Base-by-base conservation (phyloP, 2,329 filamentous ascomycete genomes). In the Fusarium sp. region DNA sequence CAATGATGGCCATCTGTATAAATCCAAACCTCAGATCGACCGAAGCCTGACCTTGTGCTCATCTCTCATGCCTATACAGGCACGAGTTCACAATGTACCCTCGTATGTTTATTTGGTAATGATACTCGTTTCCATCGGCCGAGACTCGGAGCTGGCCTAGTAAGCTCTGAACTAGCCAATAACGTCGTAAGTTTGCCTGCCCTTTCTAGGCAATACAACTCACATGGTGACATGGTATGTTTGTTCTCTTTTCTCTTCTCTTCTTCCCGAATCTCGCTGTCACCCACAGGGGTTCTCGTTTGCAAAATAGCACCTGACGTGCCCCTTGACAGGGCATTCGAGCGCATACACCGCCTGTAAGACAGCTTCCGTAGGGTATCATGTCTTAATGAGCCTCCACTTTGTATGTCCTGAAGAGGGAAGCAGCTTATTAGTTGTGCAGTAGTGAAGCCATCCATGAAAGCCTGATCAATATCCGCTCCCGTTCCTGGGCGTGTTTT, bases 61-160 rank as follows among this genome's bases (percentile, higher is more conserved):
- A 36, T 43, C 22, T 51, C 20, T 17, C 20, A n/a, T 10, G 40
- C 38, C 28, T 24, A 50, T 22, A 28, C 40, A 50, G 42, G n/a
- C 13, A 48, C 14, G 10, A 34, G 38, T 22, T 34, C 22, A 24
- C 38, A 28, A 49, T 34, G 61, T 10, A 36, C 40, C 15, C 61
- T 69, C 66, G 66, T 67, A 69, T 38, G 66, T 69, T 67, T 42
- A 39, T 53, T 65, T 40, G 39, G 24, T 24, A 45, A 65, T 60
- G 5, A 39, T 20, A 50, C 53, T 65, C 52, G 54, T 58, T 51
- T 60, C 67, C 70, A 71, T 72, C 64, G 70, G 66, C 68, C 72
- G 68, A 74, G 68, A 65, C 28, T 58, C 56, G 69, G 68, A 64
- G 42, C 31, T 59, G 50, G 38, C 33, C 31, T 44, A 7, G 45